Evolutionary conservation across 2,329 filamentous ascomycete genomes (phyloP).

Genomic region (Pestalotiopsis sp.): DNA sequence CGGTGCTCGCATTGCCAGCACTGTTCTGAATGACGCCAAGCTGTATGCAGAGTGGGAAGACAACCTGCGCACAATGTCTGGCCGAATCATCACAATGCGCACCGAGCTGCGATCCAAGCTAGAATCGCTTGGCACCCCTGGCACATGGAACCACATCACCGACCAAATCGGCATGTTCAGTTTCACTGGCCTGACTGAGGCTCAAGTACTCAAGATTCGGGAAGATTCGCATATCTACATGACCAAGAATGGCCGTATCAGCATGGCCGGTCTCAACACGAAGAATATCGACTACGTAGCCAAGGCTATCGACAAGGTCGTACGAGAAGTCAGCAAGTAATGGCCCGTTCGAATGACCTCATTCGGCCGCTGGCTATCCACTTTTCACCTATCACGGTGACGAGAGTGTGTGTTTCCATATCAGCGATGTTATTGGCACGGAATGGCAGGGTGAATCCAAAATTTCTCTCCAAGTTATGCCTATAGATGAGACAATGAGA

Average conservation of each 20-base stretch:
- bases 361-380: not conserved
- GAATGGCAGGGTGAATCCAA: slow-evolving; percentile 1
- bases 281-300: slow-evolving; percentile 93
- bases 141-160: slow-evolving; percentile 95
- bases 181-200: slow-evolving; percentile 79
- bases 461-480: not conserved
- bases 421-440: slow-evolving; percentile 4
- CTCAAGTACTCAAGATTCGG: slow-evolving; percentile 72
- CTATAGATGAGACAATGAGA: slow-evolving; percentile 11
- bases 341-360: not conserved
- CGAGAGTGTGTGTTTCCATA: not conserved
- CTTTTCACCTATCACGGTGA: not conserved
- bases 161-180: slow-evolving; percentile 99
- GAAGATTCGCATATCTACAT: slow-evolving; percentile 80
- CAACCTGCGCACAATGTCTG: slow-evolving; percentile 91
- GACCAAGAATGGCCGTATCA: slow-evolving; percentile 98
- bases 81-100: slow-evolving; percentile 92
- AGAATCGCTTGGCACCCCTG: slow-evolving; percentile 83
- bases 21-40: slow-evolving; percentile 78
- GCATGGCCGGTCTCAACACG: slow-evolving; percentile 96
- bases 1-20: slow-evolving; percentile 84
- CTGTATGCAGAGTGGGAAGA: slow-evolving; percentile 93
- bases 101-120: slow-evolving; percentile 76
- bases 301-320: slow-evolving; percentile 83
- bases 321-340: slow-evolving; percentile 50